Evolutionary conservation across 2,329 filamentous ascomycete genomes (phyloP).

Genomic region (Rutstroemia sp.): DNA sequence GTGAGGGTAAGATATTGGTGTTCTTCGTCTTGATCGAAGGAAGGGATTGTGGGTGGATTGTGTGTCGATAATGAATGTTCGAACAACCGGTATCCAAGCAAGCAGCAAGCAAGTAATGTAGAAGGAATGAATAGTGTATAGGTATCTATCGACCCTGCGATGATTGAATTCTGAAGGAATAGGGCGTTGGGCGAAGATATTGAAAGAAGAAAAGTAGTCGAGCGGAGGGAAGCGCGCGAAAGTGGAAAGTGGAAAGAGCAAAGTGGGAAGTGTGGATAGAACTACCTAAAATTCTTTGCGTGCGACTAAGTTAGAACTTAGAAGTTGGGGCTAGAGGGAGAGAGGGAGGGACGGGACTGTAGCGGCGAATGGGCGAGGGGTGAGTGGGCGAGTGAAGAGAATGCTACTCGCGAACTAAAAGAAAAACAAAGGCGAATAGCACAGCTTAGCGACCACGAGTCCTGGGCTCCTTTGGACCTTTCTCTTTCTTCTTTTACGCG

Average conservation of each 20-base stretch:
- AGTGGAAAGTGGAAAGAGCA: neutral
- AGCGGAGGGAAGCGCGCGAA: conserved; percentile 5
- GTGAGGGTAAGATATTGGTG: neutral
- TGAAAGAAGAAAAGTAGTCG: neutral
- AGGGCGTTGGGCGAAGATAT: conserved; percentile 9
- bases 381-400: too few species aligned
- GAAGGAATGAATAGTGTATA: conserved; percentile 18
- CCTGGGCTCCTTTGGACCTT: too few species aligned
- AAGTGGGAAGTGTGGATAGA: neutral
- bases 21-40: neutral
- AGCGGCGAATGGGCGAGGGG: too few species aligned
- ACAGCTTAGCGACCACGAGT: too few species aligned
- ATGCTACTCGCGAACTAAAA: too few species aligned
- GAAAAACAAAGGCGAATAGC: too few species aligned
- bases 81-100: conserved; percentile 24
- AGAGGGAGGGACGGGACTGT: too few species aligned
- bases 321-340: too few species aligned
- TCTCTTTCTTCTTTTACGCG: too few species aligned
- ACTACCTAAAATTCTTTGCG: neutral
- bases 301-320: too few species aligned
- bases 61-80: conserved; percentile 23
- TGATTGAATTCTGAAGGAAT: conserved; percentile 6
- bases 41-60: conserved; percentile 6
- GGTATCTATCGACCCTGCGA: conserved; percentile 21
- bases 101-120: neutral